Base-by-base conservation (phyloP, 169 alveolate genomes). In the Plasmodium vinckei region DNA sequence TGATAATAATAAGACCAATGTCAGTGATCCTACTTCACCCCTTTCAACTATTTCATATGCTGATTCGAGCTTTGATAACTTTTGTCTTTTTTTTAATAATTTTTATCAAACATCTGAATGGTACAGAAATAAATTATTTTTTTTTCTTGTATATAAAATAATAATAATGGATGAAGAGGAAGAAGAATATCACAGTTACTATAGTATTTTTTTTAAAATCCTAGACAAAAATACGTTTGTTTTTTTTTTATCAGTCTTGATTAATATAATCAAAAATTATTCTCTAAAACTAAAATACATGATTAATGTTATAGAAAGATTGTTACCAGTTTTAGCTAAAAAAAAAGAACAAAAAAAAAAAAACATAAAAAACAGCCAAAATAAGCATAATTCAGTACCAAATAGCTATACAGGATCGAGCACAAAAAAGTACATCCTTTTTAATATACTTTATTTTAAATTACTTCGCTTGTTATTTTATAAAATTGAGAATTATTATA, bases 91-190 rank as follows among this genome's bases (percentile, higher is more conserved):
- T 65, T 82, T 82, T 27, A 82, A 65, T 10, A 82, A 82, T 67
- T 82, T 67, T 44, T 67, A 56, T 59, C 54, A 39, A 21, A 67
- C 54, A n/a, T 42, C 63, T n/a, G 84, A 82, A 21, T 42, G 17
- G 17, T 82, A 82, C 53, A 25, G 44, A 39, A 67, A 54, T 44
- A 82, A 56, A 42, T 42, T 82, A 9, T 67, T 79, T 47, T 68
- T 54, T 6, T 82, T 39, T 21, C 46, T 82, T 5, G 12, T 82
- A 51, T 82, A 82, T 21, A 82, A 82, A 82, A 82, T 82, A 1
- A 82, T 82, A 3, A 67, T 82, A 27, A 82, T 82, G 82, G 23
- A 54, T 65, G 90, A 82, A 47, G 90, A 82, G 1, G 90, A 82
- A 39, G 84, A 67, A 2, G 90, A 67, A 39, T 82, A 82, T 65